Evolutionary conservation across 768 basidiomycete genomes (phyloP), one percentile per base, ranked within the genome.

Genomic region (Calvatia gigantea): DNA sequence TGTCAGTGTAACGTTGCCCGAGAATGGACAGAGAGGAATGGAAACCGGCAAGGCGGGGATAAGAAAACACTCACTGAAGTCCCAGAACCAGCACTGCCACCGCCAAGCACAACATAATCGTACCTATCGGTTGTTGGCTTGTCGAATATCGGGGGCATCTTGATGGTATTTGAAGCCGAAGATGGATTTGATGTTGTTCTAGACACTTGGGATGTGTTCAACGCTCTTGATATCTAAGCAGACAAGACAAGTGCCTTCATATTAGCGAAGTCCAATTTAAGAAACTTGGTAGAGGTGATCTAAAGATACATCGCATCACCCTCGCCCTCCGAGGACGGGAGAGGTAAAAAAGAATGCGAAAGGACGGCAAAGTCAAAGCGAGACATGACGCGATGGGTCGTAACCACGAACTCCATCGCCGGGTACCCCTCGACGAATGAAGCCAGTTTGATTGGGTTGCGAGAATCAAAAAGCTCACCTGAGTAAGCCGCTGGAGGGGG

Each of bases 71-170:
- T 65, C 65, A 92, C 93, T 58, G 92, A 89, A 53, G 87, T 86
- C 8, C 85, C 96, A 31, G 92, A 84, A 56, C 96, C 97, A 56
- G 94, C 97, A 57, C 91, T 94, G 32, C 97, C 97, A 58, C 93
- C 94, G 49, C 94, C 94, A 63, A 97, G 86, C 62, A 91, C 84
- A 47, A 97, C 82, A 64, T 89, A 85, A 66, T 97, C 94, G 68
- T 89, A 92, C 66, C 81, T 82, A 41, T 85, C 84, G 15, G 69
- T 67, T 2, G 77, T 82, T 15, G 88, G 85, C 63, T 76, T 83
- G 51, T 82, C 75, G 58, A 61, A 76, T 44, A 90, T 72, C 33
- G 91, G 90, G 47, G 91, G 79, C 89, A 92, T 91, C 25, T 70
- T 79, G n/a, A 64, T 57, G 39, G 68, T 61, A 11, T 73, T 66